A percentile compares a stretch with the other conserved stretches of the same genome.
Conservation (phyloP, 495 filamentous ascomycete genomes). For the Aspergillus ellipticus region DNA sequence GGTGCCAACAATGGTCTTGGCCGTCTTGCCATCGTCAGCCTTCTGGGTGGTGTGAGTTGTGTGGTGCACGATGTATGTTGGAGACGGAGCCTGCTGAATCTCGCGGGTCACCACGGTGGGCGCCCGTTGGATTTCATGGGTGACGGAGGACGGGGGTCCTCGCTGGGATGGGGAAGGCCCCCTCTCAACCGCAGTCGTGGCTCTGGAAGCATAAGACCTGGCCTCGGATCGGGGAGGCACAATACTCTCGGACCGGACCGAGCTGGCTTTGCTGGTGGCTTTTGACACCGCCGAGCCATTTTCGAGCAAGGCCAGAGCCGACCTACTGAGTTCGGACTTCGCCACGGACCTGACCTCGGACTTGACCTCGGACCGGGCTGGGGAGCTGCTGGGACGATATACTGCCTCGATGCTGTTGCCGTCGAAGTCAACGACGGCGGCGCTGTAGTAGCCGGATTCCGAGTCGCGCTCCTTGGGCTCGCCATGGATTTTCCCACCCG, state of each 20-base stretch:
- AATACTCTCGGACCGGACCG: conserved; percentile 30
- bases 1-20: conserved; percentile 65
- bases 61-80: conserved; percentile 29
- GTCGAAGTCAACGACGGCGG: conserved; percentile 58
- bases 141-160: conserved; percentile 25
- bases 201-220: conserved; percentile 29
- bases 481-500: conserved; percentile 54
- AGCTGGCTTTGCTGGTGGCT: conserved; percentile 28
- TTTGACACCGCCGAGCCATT: conserved; percentile 40
- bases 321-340: conserved; percentile 23
- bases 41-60: conserved; percentile 26
- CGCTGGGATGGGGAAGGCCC: conserved; percentile 18
- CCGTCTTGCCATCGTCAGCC: conserved; percentile 37
- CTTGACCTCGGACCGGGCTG: conserved; percentile 25
- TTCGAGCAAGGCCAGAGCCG: conserved; percentile 34
- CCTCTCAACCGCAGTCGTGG: conserved; percentile 27
- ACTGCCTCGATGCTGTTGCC: conserved; percentile 61
- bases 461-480: conserved; percentile 52
- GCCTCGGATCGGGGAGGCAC: conserved; percentile 26
- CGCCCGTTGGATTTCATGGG: conserved; percentile 25
- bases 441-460: conserved; percentile 54
- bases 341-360: conserved; percentile 24
- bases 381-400: conserved; percentile 35
- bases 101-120: conserved; percentile 30
- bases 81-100: conserved; percentile 24